phyloP scores from a whole-genome alignment of 495 filamentous ascomycete species.

The Trichoderma orchidacearum region DNA sequence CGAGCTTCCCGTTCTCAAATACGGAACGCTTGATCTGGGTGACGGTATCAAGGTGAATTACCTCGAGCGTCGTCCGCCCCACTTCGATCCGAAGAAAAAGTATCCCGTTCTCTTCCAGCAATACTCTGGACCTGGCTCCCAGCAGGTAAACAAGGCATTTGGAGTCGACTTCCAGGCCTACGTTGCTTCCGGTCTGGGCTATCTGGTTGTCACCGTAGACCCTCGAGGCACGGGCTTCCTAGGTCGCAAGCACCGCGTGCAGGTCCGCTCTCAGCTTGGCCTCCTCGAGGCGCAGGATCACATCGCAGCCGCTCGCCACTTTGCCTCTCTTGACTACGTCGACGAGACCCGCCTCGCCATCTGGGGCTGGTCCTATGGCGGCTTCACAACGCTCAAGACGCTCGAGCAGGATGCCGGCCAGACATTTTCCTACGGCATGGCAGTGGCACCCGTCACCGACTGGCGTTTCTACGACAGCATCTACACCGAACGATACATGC shows the following conservation, averaged over 20 bases:
- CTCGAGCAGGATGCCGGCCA: conserved; percentile 78
- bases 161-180: conserved; percentile 83
- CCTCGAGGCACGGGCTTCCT: conserved; percentile 86
- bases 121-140: conserved; percentile 84
- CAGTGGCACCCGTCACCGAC: conserved; percentile 93
- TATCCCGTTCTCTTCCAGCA: conserved; percentile 93
- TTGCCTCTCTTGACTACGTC: conserved; percentile 70
- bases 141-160: conserved; percentile 72
- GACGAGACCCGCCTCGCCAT: conserved; percentile 75
- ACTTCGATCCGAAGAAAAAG: conserved; percentile 72
- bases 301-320: conserved; percentile 79
- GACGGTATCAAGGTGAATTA: conserved; percentile 61
- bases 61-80: conserved; percentile 77
- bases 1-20: conserved; percentile 74
- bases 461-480: conserved; percentile 94
- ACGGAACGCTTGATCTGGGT: conserved; percentile 62
- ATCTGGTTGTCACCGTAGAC: conserved; percentile 91
- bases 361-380: conserved; percentile 97
- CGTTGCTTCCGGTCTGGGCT: conserved; percentile 73
- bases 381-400: conserved; percentile 94
- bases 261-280: conserved; percentile 73
- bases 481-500: conserved; percentile 95
- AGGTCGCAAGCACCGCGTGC: conserved; percentile 68
- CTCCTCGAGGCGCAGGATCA: conserved; percentile 80
- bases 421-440: conserved; percentile 95